Base-by-base conservation (phyloP, 306 rosid species). In the Malus sieversii region DNA sequence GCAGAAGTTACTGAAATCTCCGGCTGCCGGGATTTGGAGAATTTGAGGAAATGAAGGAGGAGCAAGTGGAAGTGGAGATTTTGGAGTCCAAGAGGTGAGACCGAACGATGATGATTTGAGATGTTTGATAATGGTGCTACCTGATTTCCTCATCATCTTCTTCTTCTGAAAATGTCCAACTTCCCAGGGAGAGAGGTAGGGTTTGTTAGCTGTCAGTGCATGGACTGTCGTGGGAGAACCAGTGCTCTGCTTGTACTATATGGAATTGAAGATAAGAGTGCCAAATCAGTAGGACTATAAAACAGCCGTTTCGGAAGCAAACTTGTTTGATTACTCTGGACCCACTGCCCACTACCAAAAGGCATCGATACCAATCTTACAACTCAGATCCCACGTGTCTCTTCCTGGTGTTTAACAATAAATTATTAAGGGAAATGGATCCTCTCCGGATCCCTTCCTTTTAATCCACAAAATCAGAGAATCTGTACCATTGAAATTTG, bases 101-200 rank as follows among this genome's bases (percentile, higher is more conserved):
- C 46, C 78, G 72, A 77, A 4, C 19, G 53, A 48, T 14, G 53
- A 48, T 48, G 83, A 80, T 74, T 80, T 88, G 59, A 88, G 58
- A 69, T 52, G 76, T 76, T 73, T 79, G 65, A 88, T 23, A 67
- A 82, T 58, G 72, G 60, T 58, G 72, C 64, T 38, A 9, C 13
- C 70, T 23, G 89, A 82, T 75, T 85, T 89, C 75, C 90, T 84
- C 77, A 73, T 42, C 78, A 15, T 48, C 53, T 15, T 48, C 53
- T 14, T 46, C 52, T 46, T 38, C 42, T 38, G 42, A 6, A 38
- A 38, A 38, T 38, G 42, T 38, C 42, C 42, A 38, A 38, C 9
- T 38, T 35, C 40, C 2, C 42, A 1, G 42, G 10, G 42, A 35
- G 40, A 35, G 38, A 33, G 38, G 38, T 33, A 33, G 38, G 38